These are phyloP conservation scores for Austroboletus olivaceoglutinosus DNA, from an alignment of 1,284 basidiomycete species.

Conservation along the genomic window DNA sequence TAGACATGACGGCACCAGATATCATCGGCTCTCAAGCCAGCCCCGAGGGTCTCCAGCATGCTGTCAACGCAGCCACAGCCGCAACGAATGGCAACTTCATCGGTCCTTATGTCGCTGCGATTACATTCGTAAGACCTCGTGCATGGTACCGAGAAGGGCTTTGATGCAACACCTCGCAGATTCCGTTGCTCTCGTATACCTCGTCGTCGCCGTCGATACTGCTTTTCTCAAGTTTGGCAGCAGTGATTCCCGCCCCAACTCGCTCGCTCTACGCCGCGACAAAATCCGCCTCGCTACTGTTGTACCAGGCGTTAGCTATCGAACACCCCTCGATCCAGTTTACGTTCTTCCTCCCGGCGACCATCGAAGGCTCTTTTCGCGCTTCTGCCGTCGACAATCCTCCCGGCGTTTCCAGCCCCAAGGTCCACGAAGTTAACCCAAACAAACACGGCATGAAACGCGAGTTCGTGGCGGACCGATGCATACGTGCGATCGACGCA, in stretches of 20 bases:
- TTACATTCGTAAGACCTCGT: slow-evolving; percentile 57
- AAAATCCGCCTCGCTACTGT: slow-evolving; percentile 77
- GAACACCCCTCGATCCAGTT: slow-evolving; percentile 71
- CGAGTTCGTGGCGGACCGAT: slow-evolving; percentile 53
- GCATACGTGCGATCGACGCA: slow-evolving; percentile 57
- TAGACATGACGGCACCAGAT: slow-evolving; percentile 41
- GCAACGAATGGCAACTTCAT: slow-evolving; percentile 63
- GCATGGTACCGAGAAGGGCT: neutral
- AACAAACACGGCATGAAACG: slow-evolving; percentile 56
- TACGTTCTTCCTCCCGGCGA: slow-evolving; percentile 56
- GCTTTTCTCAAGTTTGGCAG: slow-evolving; percentile 78
- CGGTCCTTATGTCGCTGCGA: slow-evolving; percentile 61
- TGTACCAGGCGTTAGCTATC: slow-evolving; percentile 77
- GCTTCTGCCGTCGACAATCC: slow-evolving; percentile 71
- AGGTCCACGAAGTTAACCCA: slow-evolving; percentile 50
- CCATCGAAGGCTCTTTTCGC: slow-evolving; percentile 77
- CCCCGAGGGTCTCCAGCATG: slow-evolving; percentile 49
- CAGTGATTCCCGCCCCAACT: slow-evolving; percentile 82
- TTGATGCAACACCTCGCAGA: slow-evolving; percentile 41
- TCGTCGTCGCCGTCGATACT: slow-evolving; percentile 75
- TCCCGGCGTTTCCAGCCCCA: slow-evolving; percentile 18
- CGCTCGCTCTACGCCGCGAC: slow-evolving; percentile 83
- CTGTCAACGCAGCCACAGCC: slow-evolving; percentile 49
- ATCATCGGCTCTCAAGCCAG: slow-evolving; percentile 40
- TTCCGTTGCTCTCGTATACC: slow-evolving; percentile 71